These are phyloP conservation scores for cucumber (Cucumis sativus) DNA, from an alignment of 306 rosid genomes.

Conservation along the genomic window DNA sequence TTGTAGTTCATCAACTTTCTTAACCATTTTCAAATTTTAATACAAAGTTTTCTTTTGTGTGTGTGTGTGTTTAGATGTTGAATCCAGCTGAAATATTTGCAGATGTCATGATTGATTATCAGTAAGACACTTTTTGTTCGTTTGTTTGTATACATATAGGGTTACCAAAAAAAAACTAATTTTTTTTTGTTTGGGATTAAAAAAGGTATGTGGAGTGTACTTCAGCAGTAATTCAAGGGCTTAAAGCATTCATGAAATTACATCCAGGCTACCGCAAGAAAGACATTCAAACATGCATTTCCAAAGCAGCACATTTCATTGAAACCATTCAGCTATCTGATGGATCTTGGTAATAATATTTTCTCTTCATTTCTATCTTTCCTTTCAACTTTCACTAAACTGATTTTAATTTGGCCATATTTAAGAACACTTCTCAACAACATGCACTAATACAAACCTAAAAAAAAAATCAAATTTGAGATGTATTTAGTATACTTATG, in stretches of 20 bases:
- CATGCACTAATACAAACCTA: no score
- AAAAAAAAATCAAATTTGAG: no score
- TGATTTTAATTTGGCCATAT: no score
- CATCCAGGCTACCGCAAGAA: slow-evolving; percentile 25
- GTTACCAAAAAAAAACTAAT: no score
- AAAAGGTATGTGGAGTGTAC: slow-evolving; percentile 55
- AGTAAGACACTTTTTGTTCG: slow-evolving; percentile 24
- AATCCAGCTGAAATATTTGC: slow-evolving; percentile 54
- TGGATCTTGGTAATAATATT: slow-evolving; percentile 44
- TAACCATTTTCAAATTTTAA: not conserved
- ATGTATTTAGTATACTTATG: no score
- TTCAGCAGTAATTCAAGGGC: slow-evolving; percentile 50
- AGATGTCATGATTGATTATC: slow-evolving; percentile 57
- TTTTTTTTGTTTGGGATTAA: not conserved
- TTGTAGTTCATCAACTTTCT: no score
- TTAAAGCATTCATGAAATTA: slow-evolving; percentile 24
- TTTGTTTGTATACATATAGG: no score
- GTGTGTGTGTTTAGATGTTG: slow-evolving; percentile 22
- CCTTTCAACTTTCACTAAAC: no score
- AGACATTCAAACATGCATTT: slow-evolving; percentile 41
- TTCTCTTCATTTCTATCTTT: not conserved
- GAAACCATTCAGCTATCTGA: slow-evolving; percentile 38
- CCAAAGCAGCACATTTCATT: slow-evolving; percentile 32
- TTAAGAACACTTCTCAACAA: no score
- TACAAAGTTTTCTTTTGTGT: not conserved